Conservation (phyloP, 495 filamentous ascomycete genomes). For the Aspergillus kassunensis region DNA sequence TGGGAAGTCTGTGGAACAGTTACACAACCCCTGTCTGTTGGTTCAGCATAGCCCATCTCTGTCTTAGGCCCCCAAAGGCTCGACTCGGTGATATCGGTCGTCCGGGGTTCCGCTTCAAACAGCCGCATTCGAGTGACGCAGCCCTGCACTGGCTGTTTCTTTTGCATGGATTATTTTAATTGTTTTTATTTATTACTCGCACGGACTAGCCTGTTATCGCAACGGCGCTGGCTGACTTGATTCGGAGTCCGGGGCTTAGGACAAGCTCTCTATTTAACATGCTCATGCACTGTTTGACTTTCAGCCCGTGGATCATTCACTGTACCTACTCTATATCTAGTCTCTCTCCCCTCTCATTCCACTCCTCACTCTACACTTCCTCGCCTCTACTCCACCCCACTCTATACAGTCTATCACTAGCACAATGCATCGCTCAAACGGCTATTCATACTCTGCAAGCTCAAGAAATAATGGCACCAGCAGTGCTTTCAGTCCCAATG, state of each 20-base stretch:
- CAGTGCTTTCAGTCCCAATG: conserved; percentile 93
- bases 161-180: conserved; percentile 6
- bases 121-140: conserved; percentile 25
- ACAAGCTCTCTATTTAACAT: too few species aligned
- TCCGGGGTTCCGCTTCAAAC: conserved; percentile 21
- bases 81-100: conserved; percentile 21
- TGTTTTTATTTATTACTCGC: background rate
- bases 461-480: conserved; percentile 74
- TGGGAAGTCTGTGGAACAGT: too few species aligned
- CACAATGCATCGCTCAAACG: conserved; percentile 38
- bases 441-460: conserved; percentile 31
- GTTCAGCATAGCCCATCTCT: conserved; percentile 2
- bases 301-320: background rate
- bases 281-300: background rate
- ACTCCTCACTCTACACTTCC: background rate
- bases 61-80: background rate
- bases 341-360: background rate
- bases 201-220: conserved; percentile 1
- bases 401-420: background rate
- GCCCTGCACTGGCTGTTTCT: conserved; percentile 15
- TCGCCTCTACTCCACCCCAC: background rate
- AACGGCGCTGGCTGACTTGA: background rate
- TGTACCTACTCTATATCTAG: background rate
- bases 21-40: background rate
- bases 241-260: background rate